Evolutionary conservation across 2,329 filamentous ascomycete genomes (phyloP).

Genomic region (Colletotrichum liaoningense): DNA sequence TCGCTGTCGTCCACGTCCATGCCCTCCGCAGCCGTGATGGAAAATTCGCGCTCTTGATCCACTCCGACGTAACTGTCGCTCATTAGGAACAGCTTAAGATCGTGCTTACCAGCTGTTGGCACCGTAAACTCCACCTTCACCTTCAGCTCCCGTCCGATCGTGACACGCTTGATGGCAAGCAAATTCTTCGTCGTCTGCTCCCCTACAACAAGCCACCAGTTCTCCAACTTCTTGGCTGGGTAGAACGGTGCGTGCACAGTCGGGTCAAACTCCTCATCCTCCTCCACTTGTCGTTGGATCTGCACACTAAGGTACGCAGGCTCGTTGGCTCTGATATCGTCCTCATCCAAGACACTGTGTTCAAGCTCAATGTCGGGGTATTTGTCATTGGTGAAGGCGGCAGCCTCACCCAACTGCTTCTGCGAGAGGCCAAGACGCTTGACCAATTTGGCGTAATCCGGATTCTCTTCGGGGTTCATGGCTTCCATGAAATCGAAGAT

Average conservation of each 20-base stretch:
- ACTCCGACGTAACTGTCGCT: conserved; percentile 97
- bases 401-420: conserved; percentile 86
- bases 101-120: conserved; percentile 83
- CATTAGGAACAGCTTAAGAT: conserved; percentile 93
- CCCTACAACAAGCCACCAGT: conserved; percentile 98
- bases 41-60: conserved; percentile 93
- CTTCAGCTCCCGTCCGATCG: conserved; percentile 82
- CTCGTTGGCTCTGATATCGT: conserved; percentile 82
- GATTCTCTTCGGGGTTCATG: conserved; percentile 95
- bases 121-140: conserved; percentile 90
- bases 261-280: conserved; percentile 76
- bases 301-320: conserved; percentile 86
- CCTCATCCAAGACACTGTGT: conserved; percentile 85
- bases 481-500: conserved; percentile 99
- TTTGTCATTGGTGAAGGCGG: conserved; percentile 93
- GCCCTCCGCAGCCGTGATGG: conserved; percentile 85
- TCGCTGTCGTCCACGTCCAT: conserved; percentile 96
- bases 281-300: conserved; percentile 85
- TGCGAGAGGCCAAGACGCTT: conserved; percentile 83
- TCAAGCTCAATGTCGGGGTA: conserved; percentile 96
- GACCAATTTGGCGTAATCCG: conserved; percentile 81
- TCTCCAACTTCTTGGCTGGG: conserved; percentile 91
- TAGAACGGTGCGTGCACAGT: conserved; percentile 97
- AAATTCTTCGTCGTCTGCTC: conserved; percentile 90
- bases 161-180: conserved; percentile 94